Evolutionary conservation across 345 rosid genomes (phyloP), one percentile per base, ranked within the genome.

Genomic region (Reutealis trisperma): DNA sequence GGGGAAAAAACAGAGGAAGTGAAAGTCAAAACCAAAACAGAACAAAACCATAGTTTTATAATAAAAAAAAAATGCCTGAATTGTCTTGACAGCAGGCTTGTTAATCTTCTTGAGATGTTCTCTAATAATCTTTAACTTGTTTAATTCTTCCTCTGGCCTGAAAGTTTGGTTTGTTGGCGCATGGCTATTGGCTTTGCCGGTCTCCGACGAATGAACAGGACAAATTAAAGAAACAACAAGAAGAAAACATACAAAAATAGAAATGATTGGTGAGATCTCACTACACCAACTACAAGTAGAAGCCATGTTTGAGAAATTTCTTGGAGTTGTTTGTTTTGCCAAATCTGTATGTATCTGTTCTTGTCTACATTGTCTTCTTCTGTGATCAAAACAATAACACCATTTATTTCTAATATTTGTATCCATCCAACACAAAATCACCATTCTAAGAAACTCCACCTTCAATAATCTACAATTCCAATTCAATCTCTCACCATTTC

Each of bases 81-180:
- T 89, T 65, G 97, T 91, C 89, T 90, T 90, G 68, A 91, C 78
- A 14, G 95, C 79, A 10, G 97, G 93, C 83, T 94, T 96, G 93
- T 94, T 96, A 86, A 96, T 88, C 85, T 86, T 94, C n/a, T 76
- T 69, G 54, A 96, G 97, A 72, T 83, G 92, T 57, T 88, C 60
- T 84, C 86, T 90, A 67, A 92, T 85, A 21, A 82, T 54, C 81
- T 78, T 87, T 74, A 94, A 71, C 89, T 85, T 91, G 63, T 24
- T 81, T 14, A 89, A 77, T 84, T 90, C 92, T 71, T 91, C 87
- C 74, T 77, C 85, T 0, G 94, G 91, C 70, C 88, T 85, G 64
- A 95, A 84, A 79, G 90, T 87, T 80, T 85, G 94, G 74, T 90
- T 37, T 6, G 41, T 87, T 61, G 59, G 84, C 73, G 84, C 78